Base-by-base conservation (phyloP, 1,284 basidiomycete species). In the Anthracocystis panici-leucophaei region DNA sequence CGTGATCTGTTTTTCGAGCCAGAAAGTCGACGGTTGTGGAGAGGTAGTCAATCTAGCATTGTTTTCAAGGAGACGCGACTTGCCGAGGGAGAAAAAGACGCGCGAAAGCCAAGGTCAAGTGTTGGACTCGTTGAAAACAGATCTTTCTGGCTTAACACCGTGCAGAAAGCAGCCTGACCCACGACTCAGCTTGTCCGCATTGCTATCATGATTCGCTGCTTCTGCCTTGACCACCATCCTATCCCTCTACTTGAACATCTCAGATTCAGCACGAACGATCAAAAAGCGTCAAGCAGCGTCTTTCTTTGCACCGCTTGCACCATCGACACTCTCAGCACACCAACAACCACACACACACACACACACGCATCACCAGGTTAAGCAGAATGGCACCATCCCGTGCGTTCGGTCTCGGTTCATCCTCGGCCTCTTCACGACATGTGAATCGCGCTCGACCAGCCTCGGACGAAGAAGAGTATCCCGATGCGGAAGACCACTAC, bases 381-480 rank as follows among this genome's bases (percentile, higher is more conserved):
- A 27, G 25, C 27, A 49, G 31, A 31, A 75, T 75, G 73, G 63
- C 68, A 16, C 46, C 64, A 40, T 65, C 73, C 29, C 57, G 65
- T 25, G 48, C 73, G 1, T 72, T 76, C 29, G 61, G 57, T 3
- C 41, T 72, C 25, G 55, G 57, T 20, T 72, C 69, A 16, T 75
- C 72, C 16, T 69, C 69, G 12, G 67, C 66, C 11, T 69, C 72
- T 29, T 65, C 63, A 33, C 61, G 61, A 5, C 66, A 62, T 18
- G 58, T 49, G 10, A 66, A 74, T 20, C 50, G 54, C 9, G 62
- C 58, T 21, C 66, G 56, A 11, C 42, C 56, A 9, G 25, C 58
- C 3, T 60, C 62, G 33, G 63, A 75, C 21, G 66, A 75, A 20
- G 72, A 66, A 20, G 48, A 63, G 3, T 53, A 60, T n/a, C 57